Evolutionary conservation across 371 early-diverging fungal genomes (phyloP), one percentile per base, ranked within the genome.

Genomic region (Nosema muscidifuracis): DNA sequence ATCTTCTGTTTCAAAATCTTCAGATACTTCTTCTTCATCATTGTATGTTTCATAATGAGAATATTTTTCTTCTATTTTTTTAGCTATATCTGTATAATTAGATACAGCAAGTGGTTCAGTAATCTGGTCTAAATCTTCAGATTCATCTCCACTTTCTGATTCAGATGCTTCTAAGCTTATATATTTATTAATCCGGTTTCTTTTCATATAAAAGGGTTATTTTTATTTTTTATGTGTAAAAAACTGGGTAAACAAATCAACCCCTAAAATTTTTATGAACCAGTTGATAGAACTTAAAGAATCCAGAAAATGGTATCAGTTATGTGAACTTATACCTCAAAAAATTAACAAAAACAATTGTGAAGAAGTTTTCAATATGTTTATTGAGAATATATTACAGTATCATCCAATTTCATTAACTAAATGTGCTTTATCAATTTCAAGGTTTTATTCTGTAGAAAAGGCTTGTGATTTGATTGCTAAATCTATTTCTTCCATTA

Each of bases 111-210:
- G 34, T 43, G 43, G 7, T 22, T 67, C 67, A 30, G 34, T 53
- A 0, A 38, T 38, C 10, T 67, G 58, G n/a, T 79, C 78, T 24
- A 57, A 15, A 26, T 67, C 56, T 18, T 62, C 67, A 1, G 53
- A 42, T 22, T 67, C 56, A 9, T 34, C 28, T 34, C 69, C 74
- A 24, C 47, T 58, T 22, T 72, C 76, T 40, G 68, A 65, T 40
- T 82, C 82, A 31, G 77, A 77, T 36, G 82, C 82, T 53, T 79
- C 79, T 24, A 79, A 53, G 63, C 78, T 61, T 2, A 82, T 60
- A 38, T 75, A 82, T 55, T 75, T 76, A 43, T 64, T 74, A 36
- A 50, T 40, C 57, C 61, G 57, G 13, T 60, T 64, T 34, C 28
- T 70, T 62, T 61, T 28, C 71, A 70, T 70, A n/a, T n/a, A n/a